Percentiles rank a stretch among this genome's conserved stretches.
These are phyloP conservation scores for Fusarium paranaense DNA, from an alignment of 2,329 filamentous ascomycete genomes.

Conservation along the genomic window DNA sequence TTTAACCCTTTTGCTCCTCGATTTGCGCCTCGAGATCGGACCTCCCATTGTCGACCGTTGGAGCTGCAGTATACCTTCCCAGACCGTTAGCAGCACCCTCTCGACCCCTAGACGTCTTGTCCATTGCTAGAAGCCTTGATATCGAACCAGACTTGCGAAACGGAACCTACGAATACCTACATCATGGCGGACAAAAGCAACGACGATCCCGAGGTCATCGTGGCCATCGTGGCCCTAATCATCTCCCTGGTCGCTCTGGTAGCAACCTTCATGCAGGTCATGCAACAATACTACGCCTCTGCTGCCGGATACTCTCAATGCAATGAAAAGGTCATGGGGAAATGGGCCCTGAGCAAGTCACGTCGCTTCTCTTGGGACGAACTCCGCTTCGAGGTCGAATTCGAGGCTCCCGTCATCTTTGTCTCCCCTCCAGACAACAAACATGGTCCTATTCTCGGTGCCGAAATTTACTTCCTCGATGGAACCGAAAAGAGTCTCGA, in stretches of 20 bases:
- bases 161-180: not conserved
- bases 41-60: not conserved
- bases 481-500: conserved; percentile 52
- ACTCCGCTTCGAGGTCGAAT: conserved; percentile 62
- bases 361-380: conserved; percentile 56
- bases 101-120: not conserved
- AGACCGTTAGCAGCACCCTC: not conserved
- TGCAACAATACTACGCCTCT: conserved; percentile 63
- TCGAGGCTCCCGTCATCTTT: conserved; percentile 63
- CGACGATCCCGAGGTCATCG: conserved; percentile 48
- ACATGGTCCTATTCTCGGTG: conserved; percentile 49
- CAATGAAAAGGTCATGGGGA: conserved; percentile 60
- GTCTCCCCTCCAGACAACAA: conserved; percentile 57
- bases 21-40: not conserved
- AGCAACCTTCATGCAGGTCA: conserved; percentile 59
- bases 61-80: not conserved
- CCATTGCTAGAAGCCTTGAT: not conserved
- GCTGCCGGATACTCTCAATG: conserved; percentile 63
- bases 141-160: conserved; percentile 9
- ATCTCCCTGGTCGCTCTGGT: conserved; percentile 60
- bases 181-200: conserved; percentile 27
- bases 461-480: conserved; percentile 52
- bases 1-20: not conserved
- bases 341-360: conserved; percentile 56
- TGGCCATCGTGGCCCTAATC: conserved; percentile 59